phyloP scores from a whole-genome alignment of 2,329 filamentous ascomycete species.

The Fusarium miscanthi region DNA sequence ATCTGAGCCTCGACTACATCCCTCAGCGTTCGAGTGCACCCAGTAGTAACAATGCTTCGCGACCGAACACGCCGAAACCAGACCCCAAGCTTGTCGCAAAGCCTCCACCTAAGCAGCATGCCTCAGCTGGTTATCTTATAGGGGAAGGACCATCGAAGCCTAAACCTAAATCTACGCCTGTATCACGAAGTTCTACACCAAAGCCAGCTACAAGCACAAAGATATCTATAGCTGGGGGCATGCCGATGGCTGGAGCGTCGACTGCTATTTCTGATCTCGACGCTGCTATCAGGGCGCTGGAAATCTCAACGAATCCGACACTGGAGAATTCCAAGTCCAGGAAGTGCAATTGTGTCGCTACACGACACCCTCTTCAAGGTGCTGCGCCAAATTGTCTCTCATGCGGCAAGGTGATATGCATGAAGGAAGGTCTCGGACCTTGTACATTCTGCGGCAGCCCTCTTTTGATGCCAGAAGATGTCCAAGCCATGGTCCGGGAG shows the following conservation, averaged over 20 bases:
- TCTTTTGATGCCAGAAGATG: constrained; percentile 76
- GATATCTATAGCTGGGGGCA: constrained; percentile 78
- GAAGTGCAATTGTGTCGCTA: constrained; percentile 88
- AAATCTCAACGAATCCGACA: constrained; percentile 90
- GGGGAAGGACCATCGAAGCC: constrained; percentile 74
- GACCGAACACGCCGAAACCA: constrained; percentile 51
- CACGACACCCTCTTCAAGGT: constrained; percentile 86
- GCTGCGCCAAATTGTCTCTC: constrained; percentile 92
- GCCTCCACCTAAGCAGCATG: constrained; percentile 63
- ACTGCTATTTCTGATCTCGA: constrained; percentile 77
- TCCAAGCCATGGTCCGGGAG: constrained; percentile 86
- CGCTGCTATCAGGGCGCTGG: constrained; percentile 86
- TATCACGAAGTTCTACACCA: constrained; percentile 64
- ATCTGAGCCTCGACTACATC: constrained; percentile 79
- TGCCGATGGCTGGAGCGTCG: constrained; percentile 83
- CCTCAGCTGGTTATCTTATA: constrained; percentile 80
- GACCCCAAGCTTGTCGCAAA: constrained; percentile 48
- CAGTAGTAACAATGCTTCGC: constrained; percentile 51
- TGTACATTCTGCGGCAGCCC: constrained; percentile 89
- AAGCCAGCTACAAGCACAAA: constrained; percentile 69
- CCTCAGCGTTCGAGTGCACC: constrained; percentile 58
- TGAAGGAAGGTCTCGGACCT: constrained; percentile 91
- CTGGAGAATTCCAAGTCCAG: constrained; percentile 66
- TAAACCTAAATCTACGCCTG: constrained; percentile 65
- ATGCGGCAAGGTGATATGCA: constrained; percentile 95